Evolutionary conservation across 2,329 filamentous ascomycete genomes (phyloP).

Genomic region (Aspergillus puulaauensis): DNA sequence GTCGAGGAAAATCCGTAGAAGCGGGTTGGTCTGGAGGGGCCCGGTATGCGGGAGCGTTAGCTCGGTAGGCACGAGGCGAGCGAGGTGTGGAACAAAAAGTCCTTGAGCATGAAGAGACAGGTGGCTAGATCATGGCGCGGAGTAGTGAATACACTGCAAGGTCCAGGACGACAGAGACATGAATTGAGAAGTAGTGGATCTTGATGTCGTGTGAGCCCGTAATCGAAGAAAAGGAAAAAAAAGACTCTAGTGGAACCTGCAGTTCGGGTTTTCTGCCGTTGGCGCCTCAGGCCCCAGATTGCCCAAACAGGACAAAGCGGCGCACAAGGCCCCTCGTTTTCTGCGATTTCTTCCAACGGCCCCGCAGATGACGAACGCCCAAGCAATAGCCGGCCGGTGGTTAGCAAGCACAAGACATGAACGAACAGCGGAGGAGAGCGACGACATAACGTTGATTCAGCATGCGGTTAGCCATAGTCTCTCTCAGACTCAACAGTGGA

Average conservation of each 20-base stretch:
- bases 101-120: constrained; percentile 19
- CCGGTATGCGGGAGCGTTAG: constrained; percentile 22
- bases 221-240: constrained; percentile 28
- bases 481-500: constrained; percentile 14
- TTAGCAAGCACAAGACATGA: constrained; percentile 3
- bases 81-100: constrained; percentile 11
- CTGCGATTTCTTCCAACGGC: constrained; percentile 14
- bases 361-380: constrained; percentile 22
- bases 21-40: constrained; percentile 31
- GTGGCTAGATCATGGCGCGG: constrained; percentile 37
- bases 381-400: constrained; percentile 4
- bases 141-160: constrained; percentile 20
- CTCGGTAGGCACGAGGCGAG: constrained; percentile 14
- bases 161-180: constrained; percentile 22
- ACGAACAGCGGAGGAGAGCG: constrained; percentile 5
- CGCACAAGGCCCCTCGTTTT: constrained; percentile 8
- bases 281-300: constrained; percentile 27
- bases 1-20: constrained; percentile 25
- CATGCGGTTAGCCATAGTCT: constrained; percentile 13
- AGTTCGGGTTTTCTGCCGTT: constrained; percentile 24
- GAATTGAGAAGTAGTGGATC: constrained; percentile 21
- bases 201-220: constrained; percentile 35
- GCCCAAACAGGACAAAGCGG: constrained; percentile 26
- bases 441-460: constrained; percentile 5
- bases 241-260: constrained; percentile 36